These are phyloP conservation scores for Pulveroboletus frians DNA, from an alignment of 768 basidiomycete genomes.

Conservation along the genomic window DNA sequence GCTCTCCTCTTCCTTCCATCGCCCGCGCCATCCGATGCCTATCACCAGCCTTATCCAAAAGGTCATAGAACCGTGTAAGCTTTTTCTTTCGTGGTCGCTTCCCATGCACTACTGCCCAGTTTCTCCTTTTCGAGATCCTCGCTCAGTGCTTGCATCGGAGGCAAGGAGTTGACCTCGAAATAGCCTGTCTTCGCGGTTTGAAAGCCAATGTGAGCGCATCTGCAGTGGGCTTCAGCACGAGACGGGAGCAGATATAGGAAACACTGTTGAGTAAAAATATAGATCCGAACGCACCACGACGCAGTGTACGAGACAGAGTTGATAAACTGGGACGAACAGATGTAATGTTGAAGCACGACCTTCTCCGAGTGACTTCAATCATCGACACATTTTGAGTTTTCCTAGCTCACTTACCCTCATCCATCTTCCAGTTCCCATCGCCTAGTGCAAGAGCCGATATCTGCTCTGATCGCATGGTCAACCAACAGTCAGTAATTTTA, in stretches of 20 bases:
- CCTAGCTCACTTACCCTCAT: slow-evolving; percentile 67
- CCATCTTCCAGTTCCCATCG: slow-evolving; percentile 92
- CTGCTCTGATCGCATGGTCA: no score
- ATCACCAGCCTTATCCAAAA: slow-evolving; percentile 75
- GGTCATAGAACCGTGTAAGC: slow-evolving; percentile 75
- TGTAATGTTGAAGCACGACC: slow-evolving; percentile 67
- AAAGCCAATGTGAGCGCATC: slow-evolving; percentile 62
- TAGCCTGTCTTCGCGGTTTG: slow-evolving; percentile 80
- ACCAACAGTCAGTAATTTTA: no score
- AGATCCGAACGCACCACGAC: slow-evolving; percentile 62
- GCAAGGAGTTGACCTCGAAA: slow-evolving; percentile 78
- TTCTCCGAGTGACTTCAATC: slow-evolving; percentile 52
- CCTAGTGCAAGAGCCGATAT: slow-evolving; percentile 70
- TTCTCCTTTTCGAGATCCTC: slow-evolving; percentile 45
- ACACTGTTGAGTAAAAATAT: slow-evolving; percentile 81
- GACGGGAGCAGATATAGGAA: slow-evolving; percentile 57
- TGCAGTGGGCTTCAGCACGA: slow-evolving; percentile 52
- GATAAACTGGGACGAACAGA: slow-evolving; percentile 61
- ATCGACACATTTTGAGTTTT: slow-evolving; percentile 36
- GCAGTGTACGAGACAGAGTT: slow-evolving; percentile 54
- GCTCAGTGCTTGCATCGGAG: slow-evolving; percentile 60
- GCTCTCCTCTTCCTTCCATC: slow-evolving; percentile 61
- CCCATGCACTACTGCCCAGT: slow-evolving; percentile 38
- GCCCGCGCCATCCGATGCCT: slow-evolving; percentile 65
- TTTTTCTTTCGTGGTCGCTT: slow-evolving; percentile 76